Evolutionary conservation across 306 rosid genomes (phyloP), one percentile per base, ranked within the genome.

Genomic region (Pterocarpus santalinus): DNA sequence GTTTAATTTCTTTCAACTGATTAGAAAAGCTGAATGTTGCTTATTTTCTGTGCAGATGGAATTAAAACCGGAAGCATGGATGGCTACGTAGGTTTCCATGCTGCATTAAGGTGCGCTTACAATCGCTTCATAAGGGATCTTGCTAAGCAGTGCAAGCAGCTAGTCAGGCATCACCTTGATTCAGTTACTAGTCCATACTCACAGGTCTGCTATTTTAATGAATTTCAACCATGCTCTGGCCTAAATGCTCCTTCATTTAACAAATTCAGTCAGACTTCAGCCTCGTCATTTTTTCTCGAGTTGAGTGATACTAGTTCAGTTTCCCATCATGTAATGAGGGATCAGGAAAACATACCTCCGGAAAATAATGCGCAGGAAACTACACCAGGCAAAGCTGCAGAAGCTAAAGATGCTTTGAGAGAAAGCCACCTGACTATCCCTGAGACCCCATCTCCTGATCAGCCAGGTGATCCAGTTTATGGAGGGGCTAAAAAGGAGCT

Each of bases 151-250:
- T 90, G 94, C 96, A 95, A 95, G 87, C 88, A 89, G 74, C 90
- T 95, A 71, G 94, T 93, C 67, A 82, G 94, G 75, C 96, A 95
- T 85, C 99, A 95, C 82, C 91, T 95, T 66, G 96, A 95, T 83
- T 91, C 98, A 71, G 98, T 89, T 83, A 95, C 98, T 34, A 93
- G 99, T 83, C 98, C 98, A 66, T 93, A 95, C 80, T 95, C 99
- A 57, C 92, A 90, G 87, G 96, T 92, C 79, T 92, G 96, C 88
- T 88, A 91, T 39, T 88, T 86, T 73, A 92, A 85, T 61, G 92
- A 92, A 44, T 85, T 86, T 77, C 94, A 91, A 83, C 83, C 83
- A 28, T 73, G 86, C 9, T 79, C 73, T 69, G 83, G 85, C 80
- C 79, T 75, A 69, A 87, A 81, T 70, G 88, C 90, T 73, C 60